A percentile compares a stretch with the other conserved stretches of the same genome.
Conservation (phyloP, 306 rosid species). For the Vigna unguiculata region DNA sequence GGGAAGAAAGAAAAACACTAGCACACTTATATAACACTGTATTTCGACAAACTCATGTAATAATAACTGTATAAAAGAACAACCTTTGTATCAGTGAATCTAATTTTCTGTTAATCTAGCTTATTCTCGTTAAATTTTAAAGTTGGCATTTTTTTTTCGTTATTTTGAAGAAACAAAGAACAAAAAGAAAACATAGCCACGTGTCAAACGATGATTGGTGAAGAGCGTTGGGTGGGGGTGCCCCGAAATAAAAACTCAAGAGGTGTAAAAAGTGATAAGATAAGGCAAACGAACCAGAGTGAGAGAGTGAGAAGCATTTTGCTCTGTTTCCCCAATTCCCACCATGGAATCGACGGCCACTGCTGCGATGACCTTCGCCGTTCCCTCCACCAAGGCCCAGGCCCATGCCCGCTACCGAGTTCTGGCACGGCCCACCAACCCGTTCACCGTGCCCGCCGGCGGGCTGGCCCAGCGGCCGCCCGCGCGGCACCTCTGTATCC, state of each 20-base stretch:
- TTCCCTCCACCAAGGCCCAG: conserved; percentile 56
- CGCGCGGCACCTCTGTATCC: conserved; percentile 45
- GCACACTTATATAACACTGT: too few relatives aligned
- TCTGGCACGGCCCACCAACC: conserved; percentile 56
- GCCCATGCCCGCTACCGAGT: conserved; percentile 46
- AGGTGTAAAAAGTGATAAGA: conserved; percentile 37
- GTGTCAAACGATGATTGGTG: not conserved
- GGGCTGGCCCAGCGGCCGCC: not conserved
- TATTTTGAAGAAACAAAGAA: too few relatives aligned
- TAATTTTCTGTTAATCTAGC: too few relatives aligned
- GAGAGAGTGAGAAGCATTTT: not conserved
- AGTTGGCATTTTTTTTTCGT: too few relatives aligned
- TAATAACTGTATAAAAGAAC: not conserved
- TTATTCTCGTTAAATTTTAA: too few relatives aligned
- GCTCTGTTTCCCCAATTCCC: not conserved
- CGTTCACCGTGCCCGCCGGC: conserved; percentile 20
- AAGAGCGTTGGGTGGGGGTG: not conserved
- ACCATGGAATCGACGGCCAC: conserved; percentile 77
- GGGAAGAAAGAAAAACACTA: conserved; percentile 8
- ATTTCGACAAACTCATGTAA: too few relatives aligned
- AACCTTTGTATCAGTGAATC: too few relatives aligned
- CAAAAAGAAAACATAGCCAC: not conserved
- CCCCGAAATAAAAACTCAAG: not conserved
- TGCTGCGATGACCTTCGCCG: conserved; percentile 51
- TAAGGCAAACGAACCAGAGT: conserved; percentile 23